Base-by-base conservation (phyloP, 306 rosid genomes). In the Lathyrus aphaca region DNA sequence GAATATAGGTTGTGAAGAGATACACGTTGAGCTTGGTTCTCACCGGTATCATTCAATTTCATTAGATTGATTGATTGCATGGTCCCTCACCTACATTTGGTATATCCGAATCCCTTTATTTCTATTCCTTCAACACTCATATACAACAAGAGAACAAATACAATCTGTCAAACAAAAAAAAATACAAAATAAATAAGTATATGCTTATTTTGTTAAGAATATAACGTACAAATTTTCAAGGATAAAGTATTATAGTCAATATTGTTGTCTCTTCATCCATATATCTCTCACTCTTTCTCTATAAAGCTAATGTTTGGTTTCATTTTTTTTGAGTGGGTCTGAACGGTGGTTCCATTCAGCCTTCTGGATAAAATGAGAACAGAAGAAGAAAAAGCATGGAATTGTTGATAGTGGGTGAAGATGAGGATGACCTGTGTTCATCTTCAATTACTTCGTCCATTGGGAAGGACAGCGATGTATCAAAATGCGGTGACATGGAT, bases 391-490 rank as follows among this genome's bases (percentile, higher is more conserved):
- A 18, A 40, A 43, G 46, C 6, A 42, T 14, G 38, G 14, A n/a
- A n/a, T 3, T 38, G 54, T 64, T 64, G 21, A 8, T 43, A 21
- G 53, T 23, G 51, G 78, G 51, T 23, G 68, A 43, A 37, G 69
- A 73, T 4, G 60, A 75, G 10, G 69, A 56, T 2, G 78, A 76
- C 12, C 39, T 30, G 25, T 88, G 82, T 57, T 54, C 87, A 8
- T 77, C 92, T 54, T 54, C 60, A 25, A 54, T 17, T 0, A 54
- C 37, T 7, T 86, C 96, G 4, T 91, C 97, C 74, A 89, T 91
- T 69, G 96, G 97, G 35, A 88, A 81, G 69, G 79, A 91, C 77
- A 91, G 96, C 82, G 96, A 87, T 79, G 64, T 49, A 35, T 80
- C 76, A 1, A 82, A 48, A 21, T 53, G 73, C 11, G 78, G 50